Evolutionary conservation across 805 yeast genomes (phyloP), one percentile per base, ranked within the genome.

Genomic region (Kodamaea lidongshanica): DNA sequence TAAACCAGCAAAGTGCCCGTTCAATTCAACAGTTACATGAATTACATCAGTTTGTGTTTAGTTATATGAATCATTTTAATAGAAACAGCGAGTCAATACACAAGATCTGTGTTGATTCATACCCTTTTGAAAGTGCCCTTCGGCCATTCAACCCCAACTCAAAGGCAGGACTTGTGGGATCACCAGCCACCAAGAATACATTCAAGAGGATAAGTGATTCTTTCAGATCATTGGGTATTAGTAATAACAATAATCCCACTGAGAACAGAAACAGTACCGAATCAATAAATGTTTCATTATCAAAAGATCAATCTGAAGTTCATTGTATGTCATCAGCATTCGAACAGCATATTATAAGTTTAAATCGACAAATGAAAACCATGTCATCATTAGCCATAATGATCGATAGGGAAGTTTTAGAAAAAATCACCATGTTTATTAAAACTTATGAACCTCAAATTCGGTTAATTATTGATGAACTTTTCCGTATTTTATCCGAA

Each of bases 11-110:
- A 39, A 49, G 57, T 24, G 33, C 38, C 7, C 43, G 50, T 16
- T 60, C 68, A 5, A 38, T 63, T 16, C 41, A 44, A 18, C 70
- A 64, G 43, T 45, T 62, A 10, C 70, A 65, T 37, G 69, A 63
- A 23, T 46, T 62, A 10, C 48, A 66, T 17, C 51, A 48, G 33
- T 46, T 64, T 37, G 58, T 64, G 23, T 53, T 57, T 40, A 47
- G 40, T 30, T 57, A 58, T 37, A 53, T 64, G 55, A 56, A 49
- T 32, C 55, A 56, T 40, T 53, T 40, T 44, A 54, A 58, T 35
- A 39, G 54, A 20, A 60, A 56, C 32, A 54, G 67, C 19, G 63
- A 57, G 35, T 47, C 34, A 30, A 44, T 64, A 28, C 44, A 49
- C 16, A 46, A 47, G 30, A 40, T 62, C 16, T 47, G 52, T 11